These are phyloP conservation scores for Fusarium sp. DNA, from an alignment of 2,329 filamentous ascomycete species.

Conservation along the genomic window DNA sequence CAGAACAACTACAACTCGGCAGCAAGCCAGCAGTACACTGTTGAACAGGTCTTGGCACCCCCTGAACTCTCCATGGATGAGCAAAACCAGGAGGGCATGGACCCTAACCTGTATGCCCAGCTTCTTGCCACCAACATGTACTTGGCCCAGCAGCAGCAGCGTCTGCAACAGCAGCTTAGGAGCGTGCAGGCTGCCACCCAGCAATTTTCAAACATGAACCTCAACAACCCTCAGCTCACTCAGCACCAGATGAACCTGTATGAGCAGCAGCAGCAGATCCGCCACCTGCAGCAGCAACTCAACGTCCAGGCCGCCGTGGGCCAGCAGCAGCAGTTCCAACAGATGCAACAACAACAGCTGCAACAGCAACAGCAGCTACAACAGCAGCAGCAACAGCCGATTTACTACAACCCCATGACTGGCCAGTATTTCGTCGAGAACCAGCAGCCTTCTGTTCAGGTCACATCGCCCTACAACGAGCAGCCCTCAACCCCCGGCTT, in stretches of 20 bases:
- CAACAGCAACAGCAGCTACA: slow-evolving; percentile 59
- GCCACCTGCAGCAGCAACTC: slow-evolving; percentile 58
- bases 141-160: slow-evolving; percentile 93
- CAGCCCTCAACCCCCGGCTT: slow-evolving; percentile 57
- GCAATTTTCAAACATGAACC: slow-evolving; percentile 82
- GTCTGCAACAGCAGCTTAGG: slow-evolving; percentile 91
- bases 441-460: slow-evolving; percentile 61
- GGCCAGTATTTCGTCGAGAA: slow-evolving; percentile 88
- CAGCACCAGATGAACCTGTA: slow-evolving; percentile 64
- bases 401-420: slow-evolving; percentile 88
- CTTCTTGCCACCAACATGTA: slow-evolving; percentile 92
- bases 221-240: slow-evolving; percentile 66
- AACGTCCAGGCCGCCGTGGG: slow-evolving; percentile 54
- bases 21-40: slow-evolving; percentile 71
- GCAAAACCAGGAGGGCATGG: slow-evolving; percentile 70
- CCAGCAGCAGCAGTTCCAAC: slow-evolving; percentile 41
- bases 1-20: slow-evolving; percentile 53
- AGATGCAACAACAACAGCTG: slow-evolving; percentile 57
- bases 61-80: slow-evolving; percentile 82
- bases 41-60: slow-evolving; percentile 90
- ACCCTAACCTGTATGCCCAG: slow-evolving; percentile 88
- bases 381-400: slow-evolving; percentile 72
- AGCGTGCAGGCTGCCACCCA: slow-evolving; percentile 85
- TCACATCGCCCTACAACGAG: slow-evolving; percentile 58
- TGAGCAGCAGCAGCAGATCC: slow-evolving; percentile 59